Percentiles rank a stretch among this genome's conserved stretches.
These are phyloP conservation scores for Thelonectria rubi DNA, from an alignment of 2,329 filamentous ascomycete genomes.

Conservation along the genomic window DNA sequence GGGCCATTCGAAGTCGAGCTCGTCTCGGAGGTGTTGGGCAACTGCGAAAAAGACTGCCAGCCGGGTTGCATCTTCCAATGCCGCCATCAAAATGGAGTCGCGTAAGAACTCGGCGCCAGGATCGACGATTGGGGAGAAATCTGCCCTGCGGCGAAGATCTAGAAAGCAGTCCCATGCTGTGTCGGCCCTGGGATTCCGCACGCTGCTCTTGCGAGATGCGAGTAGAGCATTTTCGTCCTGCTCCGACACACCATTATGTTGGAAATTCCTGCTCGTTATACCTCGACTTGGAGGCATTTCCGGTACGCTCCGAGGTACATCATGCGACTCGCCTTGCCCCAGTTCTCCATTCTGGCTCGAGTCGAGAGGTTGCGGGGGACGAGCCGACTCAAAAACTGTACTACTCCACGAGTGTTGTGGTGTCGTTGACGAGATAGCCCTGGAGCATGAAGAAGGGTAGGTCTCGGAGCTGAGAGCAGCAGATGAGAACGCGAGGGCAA, in stretches of 20 bases:
- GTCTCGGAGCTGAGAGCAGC: conserved; percentile 10
- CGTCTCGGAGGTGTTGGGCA: conserved; percentile 47
- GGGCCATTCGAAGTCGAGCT: conserved; percentile 57
- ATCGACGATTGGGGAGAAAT: conserved; percentile 34
- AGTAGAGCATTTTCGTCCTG: conserved; percentile 31
- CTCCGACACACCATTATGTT: conserved; percentile 7
- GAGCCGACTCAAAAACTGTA: conserved; percentile 5
- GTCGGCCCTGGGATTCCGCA: conserved; percentile 35
- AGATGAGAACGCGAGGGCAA: conserved; percentile 32
- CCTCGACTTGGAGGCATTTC: background rate
- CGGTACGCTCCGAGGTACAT: background rate
- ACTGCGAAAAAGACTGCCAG: conserved; percentile 41
- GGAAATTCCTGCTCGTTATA: background rate
- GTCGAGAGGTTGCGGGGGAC: conserved; percentile 21
- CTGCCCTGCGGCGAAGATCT: conserved; percentile 31
- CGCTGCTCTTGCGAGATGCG: conserved; percentile 31
- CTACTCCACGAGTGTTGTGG: conserved; percentile 16
- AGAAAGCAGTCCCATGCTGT: conserved; percentile 44
- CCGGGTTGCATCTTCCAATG: conserved; percentile 39
- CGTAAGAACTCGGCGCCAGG: conserved; percentile 41
- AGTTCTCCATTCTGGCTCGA: conserved; percentile 32
- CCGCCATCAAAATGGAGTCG: conserved; percentile 44
- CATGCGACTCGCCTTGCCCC: conserved; percentile 26
- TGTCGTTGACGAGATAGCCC: conserved; percentile 12
- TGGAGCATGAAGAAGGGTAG: conserved; percentile 19